Base-by-base conservation (phyloP, 129 eudicot genomes). In the Tagetes patula region DNA sequence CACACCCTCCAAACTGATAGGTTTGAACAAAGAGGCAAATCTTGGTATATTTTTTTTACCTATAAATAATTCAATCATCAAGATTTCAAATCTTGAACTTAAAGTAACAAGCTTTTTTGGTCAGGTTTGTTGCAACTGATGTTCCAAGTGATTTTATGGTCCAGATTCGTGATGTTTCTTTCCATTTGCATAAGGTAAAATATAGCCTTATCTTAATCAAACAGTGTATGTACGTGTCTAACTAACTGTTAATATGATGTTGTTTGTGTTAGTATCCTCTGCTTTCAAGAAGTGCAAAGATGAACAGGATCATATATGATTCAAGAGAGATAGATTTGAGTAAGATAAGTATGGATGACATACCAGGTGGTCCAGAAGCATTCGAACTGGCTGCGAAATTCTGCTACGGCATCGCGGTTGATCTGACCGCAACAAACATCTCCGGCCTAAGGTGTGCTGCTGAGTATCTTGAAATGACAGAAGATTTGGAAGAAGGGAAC, bases 401-500 rank as follows among this genome's bases (percentile, higher is more conserved):
- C 88, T 94, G 99, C 76, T 94, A 94, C 32, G 97, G 99, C n/a
- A 86, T 94, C 27, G 96, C 96, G 3, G 97, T 94, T 48, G 97
- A 94, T 79, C 86, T 94, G 39, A 88, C 97, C 3, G 99, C 99
- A 27, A 77, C 89, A 39, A 94, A 87, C 73, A 94, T 94, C 79
- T 94, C 99, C 3, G 97, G 97, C 47, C 89, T 94, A 4, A 82
- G 99, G 14, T 90, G 99, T 37, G 91, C 99, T 0, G 96, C 99
- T 13, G 99, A 94, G 66, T 94, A 85, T 55, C 87, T 94, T 0
- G 99, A 94, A 75, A 94, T 94, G 99, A 94, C 99, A 0, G 99
- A 94, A 69, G 99, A 94, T 61, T 85, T 94, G 45, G 99, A 94
- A 83, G 99, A 94, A 85, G 99, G 99, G 31, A 94, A 94, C 59